These are phyloP conservation scores for Graphium sp. DNA, from an alignment of 2,329 filamentous ascomycete species.

Conservation along the genomic window DNA sequence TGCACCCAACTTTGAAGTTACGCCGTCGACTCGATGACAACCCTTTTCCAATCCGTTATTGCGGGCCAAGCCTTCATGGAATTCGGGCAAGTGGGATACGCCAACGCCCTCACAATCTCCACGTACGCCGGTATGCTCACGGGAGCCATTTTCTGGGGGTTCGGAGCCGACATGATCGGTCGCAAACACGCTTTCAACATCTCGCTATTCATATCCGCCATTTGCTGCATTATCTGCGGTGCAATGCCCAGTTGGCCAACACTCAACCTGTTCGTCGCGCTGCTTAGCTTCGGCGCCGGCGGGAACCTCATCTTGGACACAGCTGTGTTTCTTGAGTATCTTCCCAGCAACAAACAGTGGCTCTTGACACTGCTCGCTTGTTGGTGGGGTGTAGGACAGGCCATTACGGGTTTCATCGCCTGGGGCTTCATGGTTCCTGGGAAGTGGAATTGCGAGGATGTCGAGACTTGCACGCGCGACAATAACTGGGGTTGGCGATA, in stretches of 20 bases:
- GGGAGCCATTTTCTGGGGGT: conserved; percentile 51
- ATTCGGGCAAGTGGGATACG: conserved; percentile 35
- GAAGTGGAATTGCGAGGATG: conserved; percentile 20
- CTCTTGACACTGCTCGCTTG: conserved; percentile 25
- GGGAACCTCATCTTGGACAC: conserved; percentile 34
- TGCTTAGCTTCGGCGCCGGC: conserved; percentile 27
- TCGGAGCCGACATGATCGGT: conserved; percentile 51
- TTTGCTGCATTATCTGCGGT: conserved; percentile 43
- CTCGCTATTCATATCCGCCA: conserved; percentile 28
- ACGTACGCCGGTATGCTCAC: conserved; percentile 37
- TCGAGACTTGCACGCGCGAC: conserved; percentile 17
- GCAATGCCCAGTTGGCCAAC: conserved; percentile 49
- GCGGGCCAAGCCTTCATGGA: conserved; percentile 39
- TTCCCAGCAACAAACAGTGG: conserved; percentile 28
- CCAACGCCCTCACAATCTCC: conserved; percentile 41
- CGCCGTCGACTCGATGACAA: conserved; percentile 27
- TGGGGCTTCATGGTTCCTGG: conserved; percentile 25
- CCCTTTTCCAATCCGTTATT: conserved; percentile 45
- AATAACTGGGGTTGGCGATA: conserved; percentile 35
- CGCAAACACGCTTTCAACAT: conserved; percentile 53
- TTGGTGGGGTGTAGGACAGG: conserved; percentile 35
- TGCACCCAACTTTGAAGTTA: too few species aligned
- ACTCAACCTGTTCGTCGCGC: conserved; percentile 44
- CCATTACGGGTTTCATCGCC: conserved; percentile 24
- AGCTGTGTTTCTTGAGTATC: conserved; percentile 33